A percentile compares a stretch with the other conserved stretches of the same genome.
Conservation (phyloP, 805 yeast genomes). For the Lipomyces starkeyi region DNA sequence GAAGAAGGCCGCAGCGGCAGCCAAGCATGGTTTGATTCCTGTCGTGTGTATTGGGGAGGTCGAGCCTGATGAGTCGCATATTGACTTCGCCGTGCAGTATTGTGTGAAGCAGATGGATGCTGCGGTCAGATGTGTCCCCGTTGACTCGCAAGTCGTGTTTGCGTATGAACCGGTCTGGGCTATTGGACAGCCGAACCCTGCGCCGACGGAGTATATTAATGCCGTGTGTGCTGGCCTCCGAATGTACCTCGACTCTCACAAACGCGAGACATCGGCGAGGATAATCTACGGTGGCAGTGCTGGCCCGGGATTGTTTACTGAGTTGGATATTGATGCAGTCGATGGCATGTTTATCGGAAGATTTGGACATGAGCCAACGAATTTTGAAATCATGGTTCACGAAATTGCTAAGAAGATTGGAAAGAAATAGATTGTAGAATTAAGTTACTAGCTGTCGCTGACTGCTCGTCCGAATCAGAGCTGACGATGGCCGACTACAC, state of each 20-base stretch:
- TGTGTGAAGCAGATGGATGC: slow-evolving; percentile 36
- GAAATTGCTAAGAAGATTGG: slow-evolving; percentile 28
- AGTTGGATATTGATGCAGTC: slow-evolving; percentile 34
- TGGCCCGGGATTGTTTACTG: slow-evolving; percentile 40
- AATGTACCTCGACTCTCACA: slow-evolving; percentile 22
- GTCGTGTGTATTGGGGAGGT: slow-evolving; percentile 43
- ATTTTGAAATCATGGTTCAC: slow-evolving; percentile 39
- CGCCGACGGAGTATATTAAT: slow-evolving; percentile 39
- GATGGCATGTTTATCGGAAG: slow-evolving; percentile 44
- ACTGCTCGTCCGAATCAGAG: no score
- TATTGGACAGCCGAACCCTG: slow-evolving; percentile 44
- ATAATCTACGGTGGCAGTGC: slow-evolving; percentile 44
- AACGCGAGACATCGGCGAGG: slow-evolving; percentile 22
- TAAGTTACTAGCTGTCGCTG: no score
- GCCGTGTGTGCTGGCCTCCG: slow-evolving; percentile 40
- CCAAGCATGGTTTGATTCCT: slow-evolving; percentile 39
- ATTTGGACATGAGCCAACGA: slow-evolving; percentile 41
- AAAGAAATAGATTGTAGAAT: no score
- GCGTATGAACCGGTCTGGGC: slow-evolving; percentile 47
- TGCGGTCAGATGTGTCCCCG: slow-evolving; percentile 19
- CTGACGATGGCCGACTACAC: no score
- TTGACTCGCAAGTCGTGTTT: slow-evolving; percentile 32
- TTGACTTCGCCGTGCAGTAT: slow-evolving; percentile 34
- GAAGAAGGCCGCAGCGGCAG: slow-evolving; percentile 39
- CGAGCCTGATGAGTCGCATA: slow-evolving; percentile 18